phyloP scores from a whole-genome alignment of 345 rosid genomes.

The Lagerstroemia speciosa region DNA sequence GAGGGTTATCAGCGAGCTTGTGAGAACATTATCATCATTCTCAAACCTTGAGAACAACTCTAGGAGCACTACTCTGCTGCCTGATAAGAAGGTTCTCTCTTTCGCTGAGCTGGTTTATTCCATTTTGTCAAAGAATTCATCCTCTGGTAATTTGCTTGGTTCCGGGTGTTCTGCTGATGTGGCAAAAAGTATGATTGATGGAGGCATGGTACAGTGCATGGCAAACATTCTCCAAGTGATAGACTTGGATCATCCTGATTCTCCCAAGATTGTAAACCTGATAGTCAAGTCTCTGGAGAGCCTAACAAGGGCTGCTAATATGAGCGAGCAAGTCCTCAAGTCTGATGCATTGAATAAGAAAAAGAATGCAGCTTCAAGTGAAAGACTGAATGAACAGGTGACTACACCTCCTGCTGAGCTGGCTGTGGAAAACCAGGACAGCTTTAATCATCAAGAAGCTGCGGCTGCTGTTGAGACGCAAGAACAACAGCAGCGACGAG shows the following conservation, averaged over 20 bases:
- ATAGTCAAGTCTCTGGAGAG: constrained; percentile 80
- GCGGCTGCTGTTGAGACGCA: constrained; percentile 35
- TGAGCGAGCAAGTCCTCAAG: constrained; percentile 63
- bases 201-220: constrained; percentile 70
- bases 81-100: constrained; percentile 67
- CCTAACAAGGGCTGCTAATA: constrained; percentile 88
- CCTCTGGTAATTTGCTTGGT: constrained; percentile 71
- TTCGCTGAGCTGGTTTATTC: constrained; percentile 72
- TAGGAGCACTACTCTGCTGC: constrained; percentile 40
- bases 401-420: constrained; percentile 32
- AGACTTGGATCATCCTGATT: constrained; percentile 95
- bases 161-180: constrained; percentile 86
- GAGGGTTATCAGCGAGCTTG: constrained; percentile 78
- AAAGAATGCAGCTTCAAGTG: constrained; percentile 38
- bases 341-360: constrained; percentile 55
- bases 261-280: constrained; percentile 80
- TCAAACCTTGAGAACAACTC: constrained; percentile 61
- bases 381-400: constrained; percentile 38
- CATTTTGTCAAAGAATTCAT: constrained; percentile 77
- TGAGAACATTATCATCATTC: constrained; percentile 61
- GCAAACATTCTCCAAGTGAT: constrained; percentile 74
- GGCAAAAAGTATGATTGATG: constrained; percentile 94
- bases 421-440: constrained; percentile 37
- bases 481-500: constrained; percentile 41
- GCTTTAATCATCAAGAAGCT: constrained; percentile 34